Evolutionary conservation across 1,139 yeast species (phyloP).

Genomic region (Yamadazyma triangularis): DNA sequence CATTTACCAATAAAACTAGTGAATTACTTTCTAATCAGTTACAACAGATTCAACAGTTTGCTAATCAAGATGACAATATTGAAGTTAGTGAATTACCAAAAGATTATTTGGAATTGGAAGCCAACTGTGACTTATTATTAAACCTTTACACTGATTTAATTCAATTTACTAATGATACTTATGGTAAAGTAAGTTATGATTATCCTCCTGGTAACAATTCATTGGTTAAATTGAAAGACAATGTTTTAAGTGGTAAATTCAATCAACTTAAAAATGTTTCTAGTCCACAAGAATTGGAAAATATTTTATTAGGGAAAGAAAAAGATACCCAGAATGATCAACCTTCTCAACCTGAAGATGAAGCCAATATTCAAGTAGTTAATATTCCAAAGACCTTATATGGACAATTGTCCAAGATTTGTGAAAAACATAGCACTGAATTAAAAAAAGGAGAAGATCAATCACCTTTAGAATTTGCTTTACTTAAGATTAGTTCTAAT

Average conservation of each 20-base stretch:
- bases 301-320: constrained; percentile 33
- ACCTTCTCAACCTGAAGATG: constrained; percentile 8
- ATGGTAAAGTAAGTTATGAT: constrained; percentile 63
- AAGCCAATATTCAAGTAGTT: constrained; percentile 27
- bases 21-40: constrained; percentile 36
- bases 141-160: constrained; percentile 57
- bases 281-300: constrained; percentile 63
- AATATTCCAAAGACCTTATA: constrained; percentile 41
- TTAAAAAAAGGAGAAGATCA: constrained; percentile 31
- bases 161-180: constrained; percentile 54
- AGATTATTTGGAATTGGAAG: constrained; percentile 64
- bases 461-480: constrained; percentile 46
- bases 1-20: constrained; percentile 39
- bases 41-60: constrained; percentile 42
- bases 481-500: constrained; percentile 51
- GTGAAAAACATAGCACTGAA: constrained; percentile 34
- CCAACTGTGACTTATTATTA: constrained; percentile 59
- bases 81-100: constrained; percentile 65
- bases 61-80: constrained; percentile 24
- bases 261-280: constrained; percentile 56
- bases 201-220: constrained; percentile 65
- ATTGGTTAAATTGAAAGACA: constrained; percentile 43
- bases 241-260: constrained; percentile 49
- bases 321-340: constrained; percentile 9
- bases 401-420: constrained; percentile 37